Evolutionary conservation across 352 stramenopile genomes (phyloP), one percentile per base, ranked within the genome.

Genomic region (Phytophthora idaei): DNA sequence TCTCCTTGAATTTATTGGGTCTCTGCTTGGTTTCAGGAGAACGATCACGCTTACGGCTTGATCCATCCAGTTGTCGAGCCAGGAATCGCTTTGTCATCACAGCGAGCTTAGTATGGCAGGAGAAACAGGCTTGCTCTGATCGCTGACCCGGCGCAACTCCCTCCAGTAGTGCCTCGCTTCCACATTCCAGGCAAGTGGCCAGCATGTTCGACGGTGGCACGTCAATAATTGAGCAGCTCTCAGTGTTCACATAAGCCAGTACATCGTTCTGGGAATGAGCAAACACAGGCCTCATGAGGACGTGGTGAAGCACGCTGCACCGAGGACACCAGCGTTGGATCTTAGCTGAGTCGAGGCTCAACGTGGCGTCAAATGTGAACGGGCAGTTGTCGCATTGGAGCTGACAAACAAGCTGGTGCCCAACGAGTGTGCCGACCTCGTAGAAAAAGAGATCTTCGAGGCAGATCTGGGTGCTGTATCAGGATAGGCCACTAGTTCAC

Each of bases 381-480:
- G 83, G 85, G 17, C 83, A 92, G 42, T 90, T 85, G 14, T 57
- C 51, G 52, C 85, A 92, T 59, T 87, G 82, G 34, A 90, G 61
- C 61, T 90, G 80, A 46, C 76, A 87, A 14, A 78, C 65, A 31
- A 90, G 44, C 3, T 63, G 73, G 50, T 92, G 83, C 28, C 76
- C 68, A 29, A 90, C 65, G 29, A 92, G 56, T 25, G 86, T 94
- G 25, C 82, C 82, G 21, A 90, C 74, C 50, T 89, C 64, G 55
- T 94, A 70, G 14, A 92, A 64, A 59, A 92, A 90, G 6, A 94
- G 65, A n/a, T 89, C 75, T 27, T 86, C 73, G 14, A 94, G 64
- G 4, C 58, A 66, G 39, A 92, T 70, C 41, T 80, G 77, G 2
- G 73, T 77, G 9, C 82, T 39, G 34, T 39, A 2, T 8, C 8